Conservation (phyloP, 1,284 basidiomycete species). For the Sutorius eximius region DNA sequence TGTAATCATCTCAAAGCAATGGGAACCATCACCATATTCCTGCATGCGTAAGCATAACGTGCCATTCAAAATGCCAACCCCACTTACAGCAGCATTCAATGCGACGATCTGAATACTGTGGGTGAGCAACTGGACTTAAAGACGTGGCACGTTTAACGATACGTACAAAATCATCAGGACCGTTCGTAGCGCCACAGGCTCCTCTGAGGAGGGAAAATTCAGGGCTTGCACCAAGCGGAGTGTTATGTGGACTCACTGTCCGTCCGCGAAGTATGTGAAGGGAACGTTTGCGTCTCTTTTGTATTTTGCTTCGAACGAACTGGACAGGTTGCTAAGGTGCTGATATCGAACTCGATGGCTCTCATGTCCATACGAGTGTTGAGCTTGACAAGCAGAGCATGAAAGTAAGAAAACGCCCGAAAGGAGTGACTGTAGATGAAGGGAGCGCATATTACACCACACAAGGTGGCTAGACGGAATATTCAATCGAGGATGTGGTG, state of each 20-base stretch:
- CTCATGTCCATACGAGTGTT: slow-evolving; percentile 9
- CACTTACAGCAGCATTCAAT: slow-evolving; percentile 39
- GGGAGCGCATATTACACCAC: slow-evolving; percentile 31
- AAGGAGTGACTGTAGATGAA: slow-evolving; percentile 28
- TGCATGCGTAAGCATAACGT: slow-evolving; percentile 17
- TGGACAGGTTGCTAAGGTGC: background rate
- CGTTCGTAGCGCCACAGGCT: slow-evolving; percentile 28
- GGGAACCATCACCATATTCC: slow-evolving; percentile 41
- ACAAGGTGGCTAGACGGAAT: background rate
- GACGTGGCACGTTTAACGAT: background rate
- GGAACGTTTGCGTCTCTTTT: slow-evolving; percentile 21
- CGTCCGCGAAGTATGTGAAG: slow-evolving; percentile 32
- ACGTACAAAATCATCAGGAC: slow-evolving; percentile 30
- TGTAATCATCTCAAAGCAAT: slow-evolving; percentile 57
- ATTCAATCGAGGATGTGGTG: background rate
- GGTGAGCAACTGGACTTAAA: background rate
- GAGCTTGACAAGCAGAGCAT: slow-evolving; percentile 13
- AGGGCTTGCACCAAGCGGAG: background rate
- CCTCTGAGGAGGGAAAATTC: slow-evolving; percentile 19
- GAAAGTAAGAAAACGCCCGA: slow-evolving; percentile 18
- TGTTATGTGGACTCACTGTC: slow-evolving; percentile 18
- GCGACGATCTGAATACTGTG: slow-evolving; percentile 43
- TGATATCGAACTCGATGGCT: slow-evolving; percentile 8
- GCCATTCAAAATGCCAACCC: background rate
- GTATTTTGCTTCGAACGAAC: slow-evolving; percentile 1